Evolutionary conservation across 768 basidiomycete genomes (phyloP).

Genomic region (Pleurotus citrinopileatus): DNA sequence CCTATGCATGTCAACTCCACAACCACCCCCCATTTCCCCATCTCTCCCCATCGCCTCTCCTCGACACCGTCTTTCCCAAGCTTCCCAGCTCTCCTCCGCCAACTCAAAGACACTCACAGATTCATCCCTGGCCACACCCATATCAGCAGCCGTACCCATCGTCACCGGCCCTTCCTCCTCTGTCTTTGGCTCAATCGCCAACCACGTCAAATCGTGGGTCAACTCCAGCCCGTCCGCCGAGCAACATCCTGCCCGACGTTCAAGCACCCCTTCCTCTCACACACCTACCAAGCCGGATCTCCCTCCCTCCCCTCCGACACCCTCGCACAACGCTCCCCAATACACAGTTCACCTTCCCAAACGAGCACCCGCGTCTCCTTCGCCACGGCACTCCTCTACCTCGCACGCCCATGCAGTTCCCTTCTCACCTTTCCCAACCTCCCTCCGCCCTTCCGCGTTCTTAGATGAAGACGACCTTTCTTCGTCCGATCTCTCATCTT

Average conservation of each 20-base stretch:
- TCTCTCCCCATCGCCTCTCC: neutral
- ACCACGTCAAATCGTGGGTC: slow-evolving; percentile 46
- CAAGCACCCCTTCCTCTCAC: slow-evolving; percentile 20
- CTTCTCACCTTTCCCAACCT: slow-evolving; percentile 23
- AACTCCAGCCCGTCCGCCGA: no score
- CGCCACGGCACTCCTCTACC: neutral
- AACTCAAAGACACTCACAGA: slow-evolving; percentile 38
- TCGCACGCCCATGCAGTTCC: neutral
- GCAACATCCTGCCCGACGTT: slow-evolving; percentile 24
- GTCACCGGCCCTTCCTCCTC: slow-evolving; percentile 28
- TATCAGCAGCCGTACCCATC: slow-evolving; percentile 26
- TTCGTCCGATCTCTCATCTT: slow-evolving; percentile 14
- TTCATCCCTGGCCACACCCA: slow-evolving; percentile 51
- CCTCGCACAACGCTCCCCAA: neutral
- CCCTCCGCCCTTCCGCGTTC: slow-evolving; percentile 13
- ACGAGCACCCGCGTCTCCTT: no score
- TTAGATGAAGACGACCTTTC: slow-evolving; percentile 10
- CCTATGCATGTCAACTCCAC: slow-evolving; percentile 46
- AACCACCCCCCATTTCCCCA: slow-evolving; percentile 20
- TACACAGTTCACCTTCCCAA: slow-evolving; percentile 3
- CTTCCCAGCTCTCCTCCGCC: slow-evolving; percentile 26
- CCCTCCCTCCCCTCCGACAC: slow-evolving; percentile 16
- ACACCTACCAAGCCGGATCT: slow-evolving; percentile 12
- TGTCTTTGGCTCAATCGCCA: slow-evolving; percentile 34
- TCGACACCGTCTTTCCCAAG: slow-evolving; percentile 25